Percentiles rank a stretch among this genome's conserved stretches.
These are phyloP conservation scores for Penicillium verhagenii DNA, from an alignment of 495 filamentous ascomycete genomes.

Conservation along the genomic window DNA sequence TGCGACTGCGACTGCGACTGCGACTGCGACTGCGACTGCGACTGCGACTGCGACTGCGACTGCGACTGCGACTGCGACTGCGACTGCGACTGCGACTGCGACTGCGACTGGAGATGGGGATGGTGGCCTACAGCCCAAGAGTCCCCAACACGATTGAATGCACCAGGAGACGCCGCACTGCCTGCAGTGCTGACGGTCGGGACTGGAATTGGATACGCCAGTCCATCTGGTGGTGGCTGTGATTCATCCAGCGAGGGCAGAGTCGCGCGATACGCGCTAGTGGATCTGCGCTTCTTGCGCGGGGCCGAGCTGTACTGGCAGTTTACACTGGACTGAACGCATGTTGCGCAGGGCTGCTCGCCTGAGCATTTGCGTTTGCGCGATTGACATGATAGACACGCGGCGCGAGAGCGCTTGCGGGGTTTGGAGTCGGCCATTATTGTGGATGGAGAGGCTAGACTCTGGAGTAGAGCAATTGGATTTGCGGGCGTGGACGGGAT, in stretches of 20 bases:
- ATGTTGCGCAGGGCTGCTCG: constrained; percentile 50
- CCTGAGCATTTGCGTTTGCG: constrained; percentile 57
- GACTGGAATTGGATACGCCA: neutral
- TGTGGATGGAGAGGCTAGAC: constrained; percentile 4
- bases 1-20: too few relatives aligned
- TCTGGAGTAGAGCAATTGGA: too few relatives aligned
- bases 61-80: too few relatives aligned
- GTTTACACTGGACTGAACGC: constrained; percentile 44
- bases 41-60: too few relatives aligned
- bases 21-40: too few relatives aligned
- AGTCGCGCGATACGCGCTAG: constrained; percentile 10
- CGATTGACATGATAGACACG: constrained; percentile 51
- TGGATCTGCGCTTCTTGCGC: constrained; percentile 34
- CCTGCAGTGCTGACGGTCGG: neutral
- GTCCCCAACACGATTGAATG: constrained; percentile 2
- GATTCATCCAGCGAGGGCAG: constrained; percentile 15
- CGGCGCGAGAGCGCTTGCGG: constrained; percentile 46
- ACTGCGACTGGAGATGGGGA: too few relatives aligned
- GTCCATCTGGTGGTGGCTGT: constrained; percentile 16
- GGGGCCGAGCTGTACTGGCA: constrained; percentile 44
- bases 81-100: too few relatives aligned
- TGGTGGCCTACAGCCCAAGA: too few relatives aligned
- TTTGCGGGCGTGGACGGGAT: constrained; percentile 4
- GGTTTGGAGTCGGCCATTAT: constrained; percentile 34
- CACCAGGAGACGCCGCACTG: constrained; percentile 12